phyloP scores from a whole-genome alignment of 176 grass and related monocot genomes.

The Lolium perenne region DNA sequence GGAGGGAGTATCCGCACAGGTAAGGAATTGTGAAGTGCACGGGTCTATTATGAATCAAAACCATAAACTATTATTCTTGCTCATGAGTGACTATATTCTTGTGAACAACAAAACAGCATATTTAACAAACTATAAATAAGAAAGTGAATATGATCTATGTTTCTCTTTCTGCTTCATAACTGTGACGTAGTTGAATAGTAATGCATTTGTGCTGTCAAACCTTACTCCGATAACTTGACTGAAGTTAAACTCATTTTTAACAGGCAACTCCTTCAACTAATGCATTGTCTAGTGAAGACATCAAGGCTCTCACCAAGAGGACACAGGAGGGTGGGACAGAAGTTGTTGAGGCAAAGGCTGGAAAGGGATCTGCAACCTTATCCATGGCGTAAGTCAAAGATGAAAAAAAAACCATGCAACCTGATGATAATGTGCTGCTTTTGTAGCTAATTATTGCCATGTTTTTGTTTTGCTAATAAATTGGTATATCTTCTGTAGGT shows the following conservation, averaged over 20 bases:
- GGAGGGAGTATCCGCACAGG: not conserved
- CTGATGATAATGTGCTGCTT: not conserved
- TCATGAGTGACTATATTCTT: not conserved
- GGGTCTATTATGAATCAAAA: not conserved
- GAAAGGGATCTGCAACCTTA: conserved; percentile 94
- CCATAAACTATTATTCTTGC: conserved; percentile 17
- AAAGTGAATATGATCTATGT: not conserved
- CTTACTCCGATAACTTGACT: conserved; percentile 1
- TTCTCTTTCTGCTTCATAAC: conserved; percentile 19
- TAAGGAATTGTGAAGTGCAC: conserved; percentile 13
- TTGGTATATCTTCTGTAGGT: conserved; percentile 50
- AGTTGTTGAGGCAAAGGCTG: conserved; percentile 96
- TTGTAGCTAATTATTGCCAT: not conserved
- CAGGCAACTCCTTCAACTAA: conserved; percentile 79
- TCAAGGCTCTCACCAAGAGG: conserved; percentile 89
- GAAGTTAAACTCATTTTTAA: conserved; percentile 4
- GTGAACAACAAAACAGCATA: not conserved
- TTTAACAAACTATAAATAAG: conserved; percentile 11
- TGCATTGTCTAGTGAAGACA: conserved; percentile 69
- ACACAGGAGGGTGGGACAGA: conserved; percentile 94
- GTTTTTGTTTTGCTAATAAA: conserved; percentile 3
- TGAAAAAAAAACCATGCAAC: not conserved
- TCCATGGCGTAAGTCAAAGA: conserved; percentile 90
- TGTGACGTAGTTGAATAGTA: conserved; percentile 19
- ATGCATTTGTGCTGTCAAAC: not conserved